These are phyloP conservation scores for Mucor racemosus DNA, from an alignment of 371 early-diverging fungal species.

Conservation along the genomic window DNA sequence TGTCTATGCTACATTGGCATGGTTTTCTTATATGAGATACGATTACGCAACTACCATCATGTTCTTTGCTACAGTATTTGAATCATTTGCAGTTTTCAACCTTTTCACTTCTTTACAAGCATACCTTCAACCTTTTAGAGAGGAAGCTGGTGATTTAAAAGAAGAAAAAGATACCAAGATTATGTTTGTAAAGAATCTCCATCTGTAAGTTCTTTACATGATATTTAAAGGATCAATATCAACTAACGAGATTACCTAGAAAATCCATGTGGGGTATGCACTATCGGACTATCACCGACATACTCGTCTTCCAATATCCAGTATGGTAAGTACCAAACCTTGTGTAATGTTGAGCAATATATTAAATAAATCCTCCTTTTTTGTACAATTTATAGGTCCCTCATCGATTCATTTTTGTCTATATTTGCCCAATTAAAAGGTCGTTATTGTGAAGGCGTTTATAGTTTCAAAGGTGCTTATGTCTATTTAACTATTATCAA, in stretches of 20 bases:
- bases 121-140: slow-evolving; percentile 51
- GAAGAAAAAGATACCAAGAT: slow-evolving; percentile 40
- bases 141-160: slow-evolving; percentile 35
- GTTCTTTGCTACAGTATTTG: slow-evolving; percentile 55
- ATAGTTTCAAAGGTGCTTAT: slow-evolving; percentile 48
- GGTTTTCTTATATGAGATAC: slow-evolving; percentile 51
- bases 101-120: slow-evolving; percentile 46
- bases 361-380: slow-evolving; percentile 6
- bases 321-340: slow-evolving; percentile 36
- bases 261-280: slow-evolving; percentile 56
- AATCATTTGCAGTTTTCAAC: slow-evolving; percentile 56
- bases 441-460: slow-evolving; percentile 43
- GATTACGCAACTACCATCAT: slow-evolving; percentile 53
- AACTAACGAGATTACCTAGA: slow-evolving; percentile 17
- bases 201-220: slow-evolving; percentile 37
- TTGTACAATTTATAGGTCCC: slow-evolving; percentile 32
- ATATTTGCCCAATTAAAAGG: slow-evolving; percentile 47
- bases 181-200: slow-evolving; percentile 35
- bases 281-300: slow-evolving; percentile 46
- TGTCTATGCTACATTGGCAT: slow-evolving; percentile 46
- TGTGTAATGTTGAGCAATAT: slow-evolving; percentile 1
- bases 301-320: slow-evolving; percentile 53
- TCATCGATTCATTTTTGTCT: slow-evolving; percentile 49
- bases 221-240: background rate
- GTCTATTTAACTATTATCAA: slow-evolving; percentile 53